Percentiles rank a stretch among this genome's conserved stretches.
Evolutionary conservation across 495 filamentous ascomycete species (phyloP).

Genomic region (Penicillium soppii): DNA sequence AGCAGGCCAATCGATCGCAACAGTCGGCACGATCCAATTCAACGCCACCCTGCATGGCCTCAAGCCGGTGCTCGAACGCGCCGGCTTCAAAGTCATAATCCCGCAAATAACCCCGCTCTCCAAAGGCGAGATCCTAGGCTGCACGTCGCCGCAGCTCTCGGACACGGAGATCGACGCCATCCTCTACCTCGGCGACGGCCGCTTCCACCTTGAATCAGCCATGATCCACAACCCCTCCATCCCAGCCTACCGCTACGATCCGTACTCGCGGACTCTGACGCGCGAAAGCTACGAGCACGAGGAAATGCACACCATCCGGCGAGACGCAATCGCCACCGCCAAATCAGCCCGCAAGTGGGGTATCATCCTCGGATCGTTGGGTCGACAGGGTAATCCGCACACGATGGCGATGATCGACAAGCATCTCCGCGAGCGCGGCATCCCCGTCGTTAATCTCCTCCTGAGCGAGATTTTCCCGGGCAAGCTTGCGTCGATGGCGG

Average conservation of each 20-base stretch:
- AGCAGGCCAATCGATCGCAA: conserved; percentile 78
- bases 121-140: conserved; percentile 93
- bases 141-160: conserved; percentile 79
- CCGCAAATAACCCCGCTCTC: conserved; percentile 91
- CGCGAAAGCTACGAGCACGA: conserved; percentile 85
- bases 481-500: conserved; percentile 85
- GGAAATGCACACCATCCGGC: conserved; percentile 80
- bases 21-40: conserved; percentile 98
- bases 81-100: conserved; percentile 79
- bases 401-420: conserved; percentile 84
- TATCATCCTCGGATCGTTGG: conserved; percentile 87
- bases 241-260: conserved; percentile 94
- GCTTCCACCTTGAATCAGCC: conserved; percentile 95
- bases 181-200: conserved; percentile 91
- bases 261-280: conserved; percentile 88
- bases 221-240: conserved; percentile 97
- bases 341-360: conserved; percentile 83
- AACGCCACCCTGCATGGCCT: conserved; percentile 92
- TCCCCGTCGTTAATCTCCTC: conserved; percentile 78
- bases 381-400: conserved; percentile 92
- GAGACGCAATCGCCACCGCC: conserved; percentile 72
- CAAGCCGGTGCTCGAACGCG: conserved; percentile 68
- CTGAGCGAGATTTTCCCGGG: conserved; percentile 95
- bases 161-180: conserved; percentile 66
- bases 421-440: conserved; percentile 62